Evolutionary conservation across 1,139 yeast species (phyloP).

Genomic region (Yamadazyma diospyri): DNA sequence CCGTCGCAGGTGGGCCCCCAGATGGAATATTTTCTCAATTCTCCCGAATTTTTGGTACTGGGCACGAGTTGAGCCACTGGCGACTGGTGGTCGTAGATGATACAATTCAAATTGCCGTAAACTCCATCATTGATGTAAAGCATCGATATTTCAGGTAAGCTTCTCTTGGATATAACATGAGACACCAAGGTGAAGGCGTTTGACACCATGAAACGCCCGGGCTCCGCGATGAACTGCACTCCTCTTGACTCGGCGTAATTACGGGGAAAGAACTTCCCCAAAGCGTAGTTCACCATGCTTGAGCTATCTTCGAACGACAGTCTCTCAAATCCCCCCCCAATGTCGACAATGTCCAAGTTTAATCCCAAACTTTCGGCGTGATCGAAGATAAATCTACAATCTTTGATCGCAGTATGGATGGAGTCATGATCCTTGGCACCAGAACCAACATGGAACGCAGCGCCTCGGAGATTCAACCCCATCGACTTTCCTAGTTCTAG

Average conservation of each 20-base stretch:
- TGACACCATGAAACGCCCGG: conserved; percentile 89
- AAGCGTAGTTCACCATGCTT: conserved; percentile 50
- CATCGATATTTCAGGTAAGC: conserved; percentile 34
- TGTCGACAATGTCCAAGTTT: conserved; percentile 59
- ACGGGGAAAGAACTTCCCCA: conserved; percentile 57
- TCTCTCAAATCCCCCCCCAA: conserved; percentile 91
- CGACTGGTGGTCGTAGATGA: conserved; percentile 84
- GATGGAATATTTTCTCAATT: conserved; percentile 49
- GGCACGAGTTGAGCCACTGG: conserved; percentile 66
- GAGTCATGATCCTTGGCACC: conserved; percentile 80
- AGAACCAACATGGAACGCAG: conserved; percentile 94
- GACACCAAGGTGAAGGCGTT: conserved; percentile 83
- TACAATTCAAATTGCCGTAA: conserved; percentile 92
- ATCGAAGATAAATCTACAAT: conserved; percentile 71
- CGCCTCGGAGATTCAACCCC: conserved; percentile 69
- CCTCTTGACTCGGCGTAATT: conserved; percentile 25
- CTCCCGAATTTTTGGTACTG: conserved; percentile 18
- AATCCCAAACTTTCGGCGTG: conserved; percentile 46
- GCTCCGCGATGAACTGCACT: conserved; percentile 79
- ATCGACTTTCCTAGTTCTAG: conserved; percentile 61
- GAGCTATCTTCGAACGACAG: conserved; percentile 66
- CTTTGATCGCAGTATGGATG: conserved; percentile 67
- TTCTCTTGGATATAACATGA: conserved; percentile 80
- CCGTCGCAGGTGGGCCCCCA: conserved; percentile 99
- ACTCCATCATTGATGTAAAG: conserved; percentile 92